Conservation (phyloP, 441 rosid species). For the Gossypium gossypioides region DNA sequence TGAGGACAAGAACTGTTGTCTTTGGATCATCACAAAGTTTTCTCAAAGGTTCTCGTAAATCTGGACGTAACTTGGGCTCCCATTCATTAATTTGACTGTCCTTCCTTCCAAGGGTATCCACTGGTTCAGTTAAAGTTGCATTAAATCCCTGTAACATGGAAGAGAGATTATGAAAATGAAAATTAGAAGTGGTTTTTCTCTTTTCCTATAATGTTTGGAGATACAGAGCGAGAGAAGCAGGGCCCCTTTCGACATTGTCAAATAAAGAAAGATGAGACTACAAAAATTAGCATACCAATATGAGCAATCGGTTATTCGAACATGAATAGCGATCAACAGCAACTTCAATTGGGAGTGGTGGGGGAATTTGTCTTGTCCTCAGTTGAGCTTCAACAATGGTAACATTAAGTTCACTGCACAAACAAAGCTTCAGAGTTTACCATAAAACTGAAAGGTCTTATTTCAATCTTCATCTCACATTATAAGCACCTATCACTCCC, state of each 20-base stretch:
- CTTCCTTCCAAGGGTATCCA: conserved; percentile 42
- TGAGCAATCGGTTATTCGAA: conserved; percentile 53
- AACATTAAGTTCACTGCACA: conserved; percentile 63
- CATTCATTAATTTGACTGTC: conserved; percentile 58
- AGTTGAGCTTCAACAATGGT: conserved; percentile 68
- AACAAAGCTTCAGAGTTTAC: not conserved
- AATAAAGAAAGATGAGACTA: not conserved
- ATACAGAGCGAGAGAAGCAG: not conserved
- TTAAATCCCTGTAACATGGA: conserved; percentile 48
- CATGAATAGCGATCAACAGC: conserved; percentile 36
- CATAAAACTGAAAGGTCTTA: not conserved
- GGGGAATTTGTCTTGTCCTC: conserved; percentile 58
- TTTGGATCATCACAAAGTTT: conserved; percentile 45
- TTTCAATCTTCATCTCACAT: not conserved
- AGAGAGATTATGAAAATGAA: not conserved
- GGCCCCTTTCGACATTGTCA: not conserved
- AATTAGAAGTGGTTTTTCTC: not conserved
- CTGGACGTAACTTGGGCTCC: conserved; percentile 53
- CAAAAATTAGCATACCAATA: conserved; percentile 35
- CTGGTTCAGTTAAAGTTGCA: conserved; percentile 58
- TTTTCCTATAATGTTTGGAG: not conserved
- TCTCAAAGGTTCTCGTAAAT: conserved; percentile 43
- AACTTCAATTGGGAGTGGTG: conserved; percentile 41
- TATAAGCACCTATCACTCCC: not conserved
- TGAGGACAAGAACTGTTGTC: conserved; percentile 52